Evolutionary conservation across 495 filamentous ascomycete species (phyloP), one percentile per base, ranked within the genome.

Genomic region (Cercophora sp.): DNA sequence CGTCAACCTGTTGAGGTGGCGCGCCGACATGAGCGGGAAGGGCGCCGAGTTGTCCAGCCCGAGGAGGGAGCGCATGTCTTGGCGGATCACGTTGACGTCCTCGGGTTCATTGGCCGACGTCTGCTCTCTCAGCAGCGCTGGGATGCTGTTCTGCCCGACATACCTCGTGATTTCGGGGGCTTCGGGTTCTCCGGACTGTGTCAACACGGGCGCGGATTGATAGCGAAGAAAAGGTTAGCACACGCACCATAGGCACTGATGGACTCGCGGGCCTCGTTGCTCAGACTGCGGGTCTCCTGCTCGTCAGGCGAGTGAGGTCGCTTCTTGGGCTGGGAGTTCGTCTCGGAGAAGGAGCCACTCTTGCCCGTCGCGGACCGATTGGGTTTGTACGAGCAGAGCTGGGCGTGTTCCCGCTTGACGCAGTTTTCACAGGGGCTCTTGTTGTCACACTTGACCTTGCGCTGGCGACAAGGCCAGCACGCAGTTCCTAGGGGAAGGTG

Each of bases 11-110:
- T 81, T 81, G 8, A 88, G 80, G 53, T 88, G 82, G 27, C 81
- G 79, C 1, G 83, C 74, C 8, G 86, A 87, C 77, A 88, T 88
- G 53, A 93, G 85, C 16, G 88, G 88, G 67, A 91, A 93, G 19
- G 88, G 88, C 22, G 88, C 86, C 50, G 89, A 87, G 54, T 89
- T 90, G 60, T 92, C 88, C 15, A 93, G 79, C 10, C 87, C 88
- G 29, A 93, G 77, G 23, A 91, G 85, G 4, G 88, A 87, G 31
- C 89, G 73, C 67, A 93, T 88, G 56, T 85, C 87, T 59, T 71
- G 67, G 44, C 76, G 73, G 35, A 81, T 79, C 40, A 75, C 62
- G 54, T 73, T 74, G 51, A 63, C 66, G 22, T 77, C 75, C 45
- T 70, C 69, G 39, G 69, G 70, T 44, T 77, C 73, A 57, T 65